phyloP scores from a whole-genome alignment of 2,329 filamentous ascomycete species.

The Cladophialophora psammophila region DNA sequence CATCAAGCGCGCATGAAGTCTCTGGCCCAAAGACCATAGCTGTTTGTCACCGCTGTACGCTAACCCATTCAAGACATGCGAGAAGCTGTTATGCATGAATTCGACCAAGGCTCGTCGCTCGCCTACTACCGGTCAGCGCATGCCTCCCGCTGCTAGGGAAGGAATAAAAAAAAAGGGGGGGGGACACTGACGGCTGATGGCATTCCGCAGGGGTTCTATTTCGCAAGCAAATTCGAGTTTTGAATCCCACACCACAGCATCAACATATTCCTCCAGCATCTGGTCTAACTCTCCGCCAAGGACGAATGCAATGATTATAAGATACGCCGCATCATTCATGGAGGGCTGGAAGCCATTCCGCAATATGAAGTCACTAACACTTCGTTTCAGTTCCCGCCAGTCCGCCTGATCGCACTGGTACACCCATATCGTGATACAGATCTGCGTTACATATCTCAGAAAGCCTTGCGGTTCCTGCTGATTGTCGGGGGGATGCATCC shows the following conservation, averaged over 20 bases:
- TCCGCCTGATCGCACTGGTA: slow-evolving; percentile 1
- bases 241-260: slow-evolving; percentile 19
- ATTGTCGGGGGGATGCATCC: not conserved
- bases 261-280: slow-evolving; percentile 16
- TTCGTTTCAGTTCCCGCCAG: not conserved
- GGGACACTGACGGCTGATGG: slow-evolving; percentile 11
- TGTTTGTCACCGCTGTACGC: not conserved
- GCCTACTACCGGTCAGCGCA: slow-evolving; percentile 3
- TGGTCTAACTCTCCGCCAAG: not conserved
- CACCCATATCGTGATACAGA: slow-evolving; percentile 17
- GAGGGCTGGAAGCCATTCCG: not conserved
- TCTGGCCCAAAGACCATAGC: not conserved
- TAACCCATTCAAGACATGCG: not conserved
- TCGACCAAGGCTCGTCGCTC: slow-evolving; percentile 12
- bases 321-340: slow-evolving; percentile 17
- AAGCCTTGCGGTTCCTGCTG: not conserved
- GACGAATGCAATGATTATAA: slow-evolving; percentile 16
- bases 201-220: slow-evolving; percentile 8
- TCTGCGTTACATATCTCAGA: slow-evolving; percentile 10
- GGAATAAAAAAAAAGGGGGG: not conserved
- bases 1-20: slow-evolving; percentile 1
- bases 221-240: not conserved
- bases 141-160: not conserved
- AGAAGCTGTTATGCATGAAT: slow-evolving; percentile 10
- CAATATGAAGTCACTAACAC: not conserved